phyloP scores from a whole-genome alignment of 306 rosid species.

The Oemleria cerasiformis region DNA sequence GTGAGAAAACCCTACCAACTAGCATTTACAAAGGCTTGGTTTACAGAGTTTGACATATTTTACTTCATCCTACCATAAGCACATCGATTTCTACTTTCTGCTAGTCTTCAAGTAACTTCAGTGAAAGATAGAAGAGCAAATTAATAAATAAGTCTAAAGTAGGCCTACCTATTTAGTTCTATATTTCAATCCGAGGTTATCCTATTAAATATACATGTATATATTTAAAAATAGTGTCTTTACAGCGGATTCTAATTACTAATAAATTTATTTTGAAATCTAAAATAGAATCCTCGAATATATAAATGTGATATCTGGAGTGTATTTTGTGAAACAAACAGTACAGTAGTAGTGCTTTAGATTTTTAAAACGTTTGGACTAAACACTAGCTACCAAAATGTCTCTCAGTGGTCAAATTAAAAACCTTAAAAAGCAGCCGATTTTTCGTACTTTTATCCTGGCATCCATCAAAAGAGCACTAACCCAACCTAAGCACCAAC shows the following conservation, averaged over 20 bases:
- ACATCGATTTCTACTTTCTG: background rate
- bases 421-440: background rate
- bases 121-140: background rate
- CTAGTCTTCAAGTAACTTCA: background rate
- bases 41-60: background rate
- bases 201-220: background rate
- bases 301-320: too few species aligned
- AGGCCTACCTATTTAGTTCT: too few species aligned
- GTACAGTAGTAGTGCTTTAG: background rate
- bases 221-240: too few species aligned
- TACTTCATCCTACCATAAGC: background rate
- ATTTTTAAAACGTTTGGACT: background rate
- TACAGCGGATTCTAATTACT: background rate
- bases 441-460: background rate
- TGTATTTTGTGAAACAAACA: too few species aligned
- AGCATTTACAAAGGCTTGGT: too few species aligned
- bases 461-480: conserved; percentile 6
- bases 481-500: background rate
- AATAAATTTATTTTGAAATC: background rate
- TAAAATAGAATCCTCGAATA: too few species aligned
- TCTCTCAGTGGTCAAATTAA: conserved; percentile 8
- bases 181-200: background rate
- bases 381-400: background rate
- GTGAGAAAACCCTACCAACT: too few species aligned
- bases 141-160: background rate